Percentiles rank a stretch among this genome's conserved stretches.
phyloP scores from a whole-genome alignment of 768 basidiomycete genomes.

The Phlegmacium glaucopus region DNA sequence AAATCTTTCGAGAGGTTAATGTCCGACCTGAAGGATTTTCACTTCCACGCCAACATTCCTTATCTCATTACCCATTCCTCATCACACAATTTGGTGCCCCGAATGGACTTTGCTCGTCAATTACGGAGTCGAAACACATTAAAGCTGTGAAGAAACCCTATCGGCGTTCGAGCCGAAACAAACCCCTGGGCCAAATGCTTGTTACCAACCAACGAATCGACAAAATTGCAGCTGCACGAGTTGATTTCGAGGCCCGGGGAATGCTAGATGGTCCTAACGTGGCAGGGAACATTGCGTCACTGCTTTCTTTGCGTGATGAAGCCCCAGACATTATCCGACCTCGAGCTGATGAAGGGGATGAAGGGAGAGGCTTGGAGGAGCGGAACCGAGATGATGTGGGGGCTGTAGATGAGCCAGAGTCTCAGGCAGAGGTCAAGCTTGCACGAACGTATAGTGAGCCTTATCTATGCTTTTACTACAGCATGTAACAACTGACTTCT shows the following conservation, averaged over 20 bases:
- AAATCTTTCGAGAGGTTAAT: too few species aligned
- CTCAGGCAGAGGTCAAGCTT: background rate
- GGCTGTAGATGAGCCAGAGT: background rate
- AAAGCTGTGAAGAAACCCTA: too few species aligned
- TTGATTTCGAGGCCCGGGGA: constrained; percentile 15
- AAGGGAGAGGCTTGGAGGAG: too few species aligned
- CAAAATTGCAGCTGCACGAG: background rate
- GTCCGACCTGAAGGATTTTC: too few species aligned
- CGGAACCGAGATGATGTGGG: background rate
- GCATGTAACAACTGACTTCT: background rate
- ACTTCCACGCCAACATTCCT: too few species aligned
- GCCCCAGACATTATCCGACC: background rate
- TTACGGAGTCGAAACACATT: too few species aligned
- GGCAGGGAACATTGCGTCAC: background rate
- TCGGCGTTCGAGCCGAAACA: too few species aligned
- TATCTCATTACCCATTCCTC: too few species aligned
- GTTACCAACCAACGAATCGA: too few species aligned
- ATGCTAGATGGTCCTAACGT: constrained; percentile 14
- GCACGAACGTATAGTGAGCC: background rate
- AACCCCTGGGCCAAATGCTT: too few species aligned
- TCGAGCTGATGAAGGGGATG: background rate
- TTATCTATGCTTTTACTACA: background rate
- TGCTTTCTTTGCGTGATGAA: background rate
- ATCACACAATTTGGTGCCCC: too few species aligned
- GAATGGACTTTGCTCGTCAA: too few species aligned